Base-by-base conservation (phyloP, 2,329 filamentous ascomycete species). In the Nothophoma quercina region DNA sequence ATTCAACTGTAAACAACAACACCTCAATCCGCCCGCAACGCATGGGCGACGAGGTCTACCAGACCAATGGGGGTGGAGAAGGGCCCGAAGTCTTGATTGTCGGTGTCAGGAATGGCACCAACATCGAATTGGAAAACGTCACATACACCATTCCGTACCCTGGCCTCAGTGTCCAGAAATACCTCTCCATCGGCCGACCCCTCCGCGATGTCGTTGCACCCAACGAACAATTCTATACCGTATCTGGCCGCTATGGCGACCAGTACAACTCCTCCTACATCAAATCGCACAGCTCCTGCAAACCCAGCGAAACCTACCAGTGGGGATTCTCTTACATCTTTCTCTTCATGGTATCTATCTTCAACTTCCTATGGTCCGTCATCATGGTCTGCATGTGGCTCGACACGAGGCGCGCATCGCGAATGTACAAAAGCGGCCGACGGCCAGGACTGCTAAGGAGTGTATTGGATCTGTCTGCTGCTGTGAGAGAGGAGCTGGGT, bases 251-350 rank as follows among this genome's bases (percentile, higher is more conserved):
- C n/a, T 55, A 67, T n/a, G 56, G 56, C 9, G 33, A 49, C 13
- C 16, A 57, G 1, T 69, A 64, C 55, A 56, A 47, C 16, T 51
- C 48, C 2, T 18, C 35, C 2, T 71, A 67, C 22, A 30, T 71
- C 10, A 54, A 59, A 29, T 38, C 48, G 2, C 58, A 69, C 39
- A 63, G 66, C 19, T 67, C 66, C 4, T 72, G 69, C 44, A 65
- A 70, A 29, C 66, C 69, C 7, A 63, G 53, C 34, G 67, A 70
- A 18, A 69, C 62, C 7, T 72, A 72, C 39, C 68, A 71, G 40
- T 72, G 69, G 69, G 68, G 69, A 1, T 72, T 72, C 44, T 72
- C 69, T 0, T 72, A 72, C 51, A 70, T 71, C 7, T 72, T 72
- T 48, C 54, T 72, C 7, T 71, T 71, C 56, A 70, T 70, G 67